A percentile compares a stretch with the other conserved stretches of the same genome.
These are phyloP conservation scores for Fraxinus anomala DNA, from an alignment of 257 asterid genomes.

Conservation along the genomic window DNA sequence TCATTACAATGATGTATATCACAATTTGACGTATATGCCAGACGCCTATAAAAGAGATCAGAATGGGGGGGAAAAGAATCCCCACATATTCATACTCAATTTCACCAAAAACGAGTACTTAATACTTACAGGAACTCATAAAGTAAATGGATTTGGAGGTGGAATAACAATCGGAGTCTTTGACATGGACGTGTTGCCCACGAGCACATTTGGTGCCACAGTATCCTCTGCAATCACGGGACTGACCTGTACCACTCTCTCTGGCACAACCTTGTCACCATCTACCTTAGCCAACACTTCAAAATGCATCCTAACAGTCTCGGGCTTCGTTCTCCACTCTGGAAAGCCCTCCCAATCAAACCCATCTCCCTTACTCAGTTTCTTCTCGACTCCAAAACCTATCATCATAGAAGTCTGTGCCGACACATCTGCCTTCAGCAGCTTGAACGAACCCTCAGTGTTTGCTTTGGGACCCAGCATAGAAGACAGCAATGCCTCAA, in stretches of 20 bases:
- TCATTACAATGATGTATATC: conserved; percentile 5
- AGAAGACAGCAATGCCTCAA: conserved; percentile 73
- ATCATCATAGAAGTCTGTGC: conserved; percentile 86
- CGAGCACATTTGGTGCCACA: conserved; percentile 48
- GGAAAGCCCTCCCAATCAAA: conserved; percentile 54
- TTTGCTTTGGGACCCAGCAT: conserved; percentile 70
- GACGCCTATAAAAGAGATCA: too few species aligned
- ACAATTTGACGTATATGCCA: background rate
- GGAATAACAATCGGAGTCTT: conserved; percentile 54
- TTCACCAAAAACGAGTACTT: conserved; percentile 12
- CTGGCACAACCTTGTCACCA: conserved; percentile 81
- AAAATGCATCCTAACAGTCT: conserved; percentile 73
- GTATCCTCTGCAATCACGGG: conserved; percentile 68
- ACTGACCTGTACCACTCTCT: conserved; percentile 77
- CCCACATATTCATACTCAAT: conserved; percentile 33
- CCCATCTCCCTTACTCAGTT: conserved; percentile 51
- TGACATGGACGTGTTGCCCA: conserved; percentile 64
- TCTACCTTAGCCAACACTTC: conserved; percentile 91
- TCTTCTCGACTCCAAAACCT: conserved; percentile 82
- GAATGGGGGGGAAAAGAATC: conserved; percentile 2
- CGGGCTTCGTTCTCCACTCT: conserved; percentile 80
- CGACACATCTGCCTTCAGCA: conserved; percentile 80
- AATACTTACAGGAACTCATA: conserved; percentile 33
- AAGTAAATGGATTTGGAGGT: conserved; percentile 63
- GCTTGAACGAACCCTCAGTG: conserved; percentile 73